A percentile compares a stretch with the other conserved stretches of the same genome.
Evolutionary conservation across 495 filamentous ascomycete species (phyloP).

Genomic region (Aspergillus baeticus): DNA sequence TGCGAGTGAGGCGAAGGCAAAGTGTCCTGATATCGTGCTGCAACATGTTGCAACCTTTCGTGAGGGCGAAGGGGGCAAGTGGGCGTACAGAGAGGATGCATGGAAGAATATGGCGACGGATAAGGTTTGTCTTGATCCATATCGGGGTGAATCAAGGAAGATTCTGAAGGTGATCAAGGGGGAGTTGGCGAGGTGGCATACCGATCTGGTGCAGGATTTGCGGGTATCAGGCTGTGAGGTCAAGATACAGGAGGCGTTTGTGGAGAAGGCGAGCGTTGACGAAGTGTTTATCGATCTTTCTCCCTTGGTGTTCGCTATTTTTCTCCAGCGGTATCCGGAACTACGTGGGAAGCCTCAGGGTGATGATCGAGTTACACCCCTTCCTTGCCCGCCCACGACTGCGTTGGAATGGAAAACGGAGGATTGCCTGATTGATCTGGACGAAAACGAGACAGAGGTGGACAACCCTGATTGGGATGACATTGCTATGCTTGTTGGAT

Average conservation of each 20-base stretch:
- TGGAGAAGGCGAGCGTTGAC: slow-evolving; percentile 90
- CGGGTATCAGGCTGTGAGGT: slow-evolving; percentile 31
- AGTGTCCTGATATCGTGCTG: slow-evolving; percentile 78
- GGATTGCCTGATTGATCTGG: slow-evolving; percentile 75
- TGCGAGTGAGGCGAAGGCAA: slow-evolving; percentile 78
- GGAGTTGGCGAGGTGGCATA: slow-evolving; percentile 45
- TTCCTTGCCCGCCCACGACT: slow-evolving; percentile 73
- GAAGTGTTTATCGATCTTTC: slow-evolving; percentile 94
- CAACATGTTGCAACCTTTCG: slow-evolving; percentile 96
- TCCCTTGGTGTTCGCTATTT: slow-evolving; percentile 69
- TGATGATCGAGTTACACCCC: slow-evolving; percentile 66
- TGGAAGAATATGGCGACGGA: slow-evolving; percentile 72
- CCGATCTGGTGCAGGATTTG: slow-evolving; percentile 16
- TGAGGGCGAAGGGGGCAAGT: slow-evolving; percentile 79
- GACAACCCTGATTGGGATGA: slow-evolving; percentile 96
- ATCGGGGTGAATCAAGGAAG: slow-evolving; percentile 78
- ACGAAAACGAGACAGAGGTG: slow-evolving; percentile 67
- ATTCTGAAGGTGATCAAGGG: slow-evolving; percentile 84
- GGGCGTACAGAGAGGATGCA: slow-evolving; percentile 87
- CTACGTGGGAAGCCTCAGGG: slow-evolving; percentile 60
- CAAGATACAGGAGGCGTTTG: slow-evolving; percentile 55
- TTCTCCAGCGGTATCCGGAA: slow-evolving; percentile 79
- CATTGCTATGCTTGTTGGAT: slow-evolving; percentile 78
- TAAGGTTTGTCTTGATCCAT: slow-evolving; percentile 93
- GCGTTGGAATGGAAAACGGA: slow-evolving; percentile 74